A percentile compares a stretch with the other conserved stretches of the same genome.
Evolutionary conservation across 2,329 filamentous ascomycete species (phyloP).

Genomic region (Aspergillus uvarum): DNA sequence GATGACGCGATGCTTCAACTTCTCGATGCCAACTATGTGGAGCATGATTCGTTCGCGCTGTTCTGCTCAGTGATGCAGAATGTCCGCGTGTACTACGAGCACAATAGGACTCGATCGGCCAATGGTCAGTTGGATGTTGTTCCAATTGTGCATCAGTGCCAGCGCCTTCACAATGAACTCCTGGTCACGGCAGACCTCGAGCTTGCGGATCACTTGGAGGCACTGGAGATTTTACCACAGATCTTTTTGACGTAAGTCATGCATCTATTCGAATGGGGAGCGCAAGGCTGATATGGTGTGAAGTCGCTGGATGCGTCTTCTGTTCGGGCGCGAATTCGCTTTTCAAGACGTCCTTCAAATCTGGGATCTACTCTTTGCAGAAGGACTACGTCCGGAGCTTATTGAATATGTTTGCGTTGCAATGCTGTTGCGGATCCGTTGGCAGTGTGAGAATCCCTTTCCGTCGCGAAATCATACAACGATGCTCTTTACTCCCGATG

Average conservation of each 20-base stretch:
- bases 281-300: conserved; percentile 18
- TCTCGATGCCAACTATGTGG: conserved; percentile 71
- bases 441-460: conserved; percentile 66
- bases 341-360: conserved; percentile 80
- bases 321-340: conserved; percentile 91
- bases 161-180: conserved; percentile 80
- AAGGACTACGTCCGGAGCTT: conserved; percentile 75
- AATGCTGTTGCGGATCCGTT: conserved; percentile 89
- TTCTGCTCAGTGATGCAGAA: conserved; percentile 86
- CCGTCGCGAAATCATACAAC: conserved; percentile 14
- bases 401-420: conserved; percentile 90
- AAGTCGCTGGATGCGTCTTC: conserved; percentile 79
- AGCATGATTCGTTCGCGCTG: conserved; percentile 86
- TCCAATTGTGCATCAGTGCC: conserved; percentile 81
- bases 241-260: conserved; percentile 82
- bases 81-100: conserved; percentile 83
- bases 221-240: conserved; percentile 88
- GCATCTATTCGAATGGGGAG: not conserved
- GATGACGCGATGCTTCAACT: conserved; percentile 62
- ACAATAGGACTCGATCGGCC: conserved; percentile 50
- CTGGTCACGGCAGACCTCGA: conserved; percentile 79
- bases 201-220: conserved; percentile 74
- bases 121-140: conserved; percentile 53
- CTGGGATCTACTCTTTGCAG: conserved; percentile 89
- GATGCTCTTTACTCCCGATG: not conserved